phyloP scores from a whole-genome alignment of 345 rosid species.

The Hypericum perforatum region DNA sequence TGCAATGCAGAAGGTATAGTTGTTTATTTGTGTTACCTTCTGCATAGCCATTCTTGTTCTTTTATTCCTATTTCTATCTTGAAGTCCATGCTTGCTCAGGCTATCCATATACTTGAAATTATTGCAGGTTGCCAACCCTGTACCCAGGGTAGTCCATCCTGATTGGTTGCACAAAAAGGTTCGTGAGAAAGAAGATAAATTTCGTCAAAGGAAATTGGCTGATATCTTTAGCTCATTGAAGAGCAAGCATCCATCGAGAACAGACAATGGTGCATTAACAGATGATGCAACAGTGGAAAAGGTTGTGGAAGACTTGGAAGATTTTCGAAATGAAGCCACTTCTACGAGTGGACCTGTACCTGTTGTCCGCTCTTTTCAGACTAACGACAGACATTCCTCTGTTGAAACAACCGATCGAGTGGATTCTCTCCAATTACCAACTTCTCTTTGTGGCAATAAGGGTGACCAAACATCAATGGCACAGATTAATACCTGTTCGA shows the following conservation, averaged over 20 bases:
- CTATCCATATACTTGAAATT: constrained; percentile 14
- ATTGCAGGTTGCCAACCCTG: constrained; percentile 82
- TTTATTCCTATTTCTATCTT: constrained; percentile 10
- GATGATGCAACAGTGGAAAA: constrained; percentile 23
- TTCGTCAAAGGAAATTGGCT: constrained; percentile 73
- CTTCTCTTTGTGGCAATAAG: constrained; percentile 12
- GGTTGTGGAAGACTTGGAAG: constrained; percentile 64
- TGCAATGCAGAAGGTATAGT: constrained; percentile 93
- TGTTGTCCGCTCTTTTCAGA: constrained; percentile 49
- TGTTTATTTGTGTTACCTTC: constrained; percentile 7
- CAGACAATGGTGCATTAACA: constrained; percentile 11
- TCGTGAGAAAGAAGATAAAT: constrained; percentile 84
- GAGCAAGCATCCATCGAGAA: constrained; percentile 26
- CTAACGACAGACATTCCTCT: constrained; percentile 22
- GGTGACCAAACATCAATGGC: constrained; percentile 23
- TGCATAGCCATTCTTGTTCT: constrained; percentile 1
- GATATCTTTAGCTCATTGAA: constrained; percentile 45
- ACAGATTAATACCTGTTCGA: constrained; percentile 19
- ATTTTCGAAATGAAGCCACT: constrained; percentile 43
- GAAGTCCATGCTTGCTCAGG: too few species aligned
- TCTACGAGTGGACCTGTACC: constrained; percentile 51
- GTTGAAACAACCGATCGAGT: constrained; percentile 17
- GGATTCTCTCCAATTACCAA: constrained; percentile 20
- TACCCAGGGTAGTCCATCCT: constrained; percentile 91
- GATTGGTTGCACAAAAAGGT: constrained; percentile 97